A percentile compares a stretch with the other conserved stretches of the same genome.
Conservation (phyloP, 441 rosid genomes). For the Dalechampia spathulata region DNA sequence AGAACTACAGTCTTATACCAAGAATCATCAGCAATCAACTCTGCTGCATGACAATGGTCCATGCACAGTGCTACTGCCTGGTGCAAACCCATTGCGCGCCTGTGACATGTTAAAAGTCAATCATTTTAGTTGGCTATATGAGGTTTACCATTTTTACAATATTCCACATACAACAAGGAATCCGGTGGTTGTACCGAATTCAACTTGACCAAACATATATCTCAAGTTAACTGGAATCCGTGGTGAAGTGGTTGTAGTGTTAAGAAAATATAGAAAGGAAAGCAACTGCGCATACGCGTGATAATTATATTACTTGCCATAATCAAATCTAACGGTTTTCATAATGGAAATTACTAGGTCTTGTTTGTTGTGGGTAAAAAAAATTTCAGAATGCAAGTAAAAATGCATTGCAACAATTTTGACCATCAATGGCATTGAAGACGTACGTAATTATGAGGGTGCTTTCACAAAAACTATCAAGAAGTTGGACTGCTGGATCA, state of each 20-base stretch:
- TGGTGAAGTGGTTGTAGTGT: too few species aligned
- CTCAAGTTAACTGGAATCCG: too few species aligned
- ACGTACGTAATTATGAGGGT: not conserved
- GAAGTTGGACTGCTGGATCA: not conserved
- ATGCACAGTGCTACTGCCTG: conserved; percentile 92
- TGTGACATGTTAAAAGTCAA: conserved; percentile 19
- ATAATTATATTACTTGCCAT: too few species aligned
- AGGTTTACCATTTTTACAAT: not conserved
- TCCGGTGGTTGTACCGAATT: not conserved
- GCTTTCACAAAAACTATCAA: conserved; percentile 7
- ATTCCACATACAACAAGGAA: not conserved
- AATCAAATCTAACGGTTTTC: not conserved
- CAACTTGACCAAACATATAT: too few species aligned
- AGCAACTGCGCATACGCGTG: too few species aligned
- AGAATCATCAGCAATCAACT: conserved; percentile 49
- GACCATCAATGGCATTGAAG: not conserved
- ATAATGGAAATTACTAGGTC: not conserved
- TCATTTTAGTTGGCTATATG: not conserved
- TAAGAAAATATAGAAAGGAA: not conserved
- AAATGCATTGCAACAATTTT: not conserved
- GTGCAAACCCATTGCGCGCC: conserved; percentile 80
- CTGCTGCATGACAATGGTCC: conserved; percentile 78
- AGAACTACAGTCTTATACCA: conserved; percentile 91
- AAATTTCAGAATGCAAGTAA: not conserved
- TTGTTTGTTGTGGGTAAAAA: not conserved